Conservation (phyloP, 2,329 filamentous ascomycete species). For the Sodiomyces alkalinus region DNA sequence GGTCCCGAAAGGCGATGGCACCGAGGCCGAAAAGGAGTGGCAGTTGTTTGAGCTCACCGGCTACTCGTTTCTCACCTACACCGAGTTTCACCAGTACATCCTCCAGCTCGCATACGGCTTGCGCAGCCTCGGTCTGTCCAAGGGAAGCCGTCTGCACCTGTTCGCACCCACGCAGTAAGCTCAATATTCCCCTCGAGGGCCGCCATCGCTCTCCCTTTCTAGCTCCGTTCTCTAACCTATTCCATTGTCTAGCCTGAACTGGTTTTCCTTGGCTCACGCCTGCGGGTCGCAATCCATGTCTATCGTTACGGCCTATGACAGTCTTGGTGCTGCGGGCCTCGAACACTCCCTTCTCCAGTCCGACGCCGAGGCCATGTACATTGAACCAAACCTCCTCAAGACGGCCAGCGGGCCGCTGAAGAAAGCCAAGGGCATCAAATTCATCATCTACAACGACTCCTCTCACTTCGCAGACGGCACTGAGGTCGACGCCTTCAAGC, state of each 20-base stretch:
- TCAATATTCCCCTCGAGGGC: constrained; percentile 1
- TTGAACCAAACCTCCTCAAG: constrained; percentile 64
- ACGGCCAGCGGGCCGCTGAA: constrained; percentile 41
- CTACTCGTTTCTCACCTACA: constrained; percentile 64
- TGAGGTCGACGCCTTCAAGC: constrained; percentile 40
- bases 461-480: constrained; percentile 33
- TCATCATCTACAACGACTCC: constrained; percentile 47
- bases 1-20: constrained; percentile 73
- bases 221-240: constrained; percentile 1
- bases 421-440: constrained; percentile 38
- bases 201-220: neutral
- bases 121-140: constrained; percentile 55
- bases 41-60: constrained; percentile 71
- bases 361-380: constrained; percentile 66
- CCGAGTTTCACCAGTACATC: constrained; percentile 59
- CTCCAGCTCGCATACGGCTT: constrained; percentile 58
- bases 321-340: constrained; percentile 70
- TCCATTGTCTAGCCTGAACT: constrained; percentile 44
- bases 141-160: constrained; percentile 59
- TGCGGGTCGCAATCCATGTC: constrained; percentile 74
- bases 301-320: constrained; percentile 92
- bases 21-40: constrained; percentile 82
- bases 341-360: constrained; percentile 78
- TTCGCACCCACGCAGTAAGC: constrained; percentile 64
- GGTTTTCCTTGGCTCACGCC: constrained; percentile 68